A percentile compares a stretch with the other conserved stretches of the same genome.
Conservation (phyloP, 2,329 filamentous ascomycete species). For the Fusarium miscanthi region DNA sequence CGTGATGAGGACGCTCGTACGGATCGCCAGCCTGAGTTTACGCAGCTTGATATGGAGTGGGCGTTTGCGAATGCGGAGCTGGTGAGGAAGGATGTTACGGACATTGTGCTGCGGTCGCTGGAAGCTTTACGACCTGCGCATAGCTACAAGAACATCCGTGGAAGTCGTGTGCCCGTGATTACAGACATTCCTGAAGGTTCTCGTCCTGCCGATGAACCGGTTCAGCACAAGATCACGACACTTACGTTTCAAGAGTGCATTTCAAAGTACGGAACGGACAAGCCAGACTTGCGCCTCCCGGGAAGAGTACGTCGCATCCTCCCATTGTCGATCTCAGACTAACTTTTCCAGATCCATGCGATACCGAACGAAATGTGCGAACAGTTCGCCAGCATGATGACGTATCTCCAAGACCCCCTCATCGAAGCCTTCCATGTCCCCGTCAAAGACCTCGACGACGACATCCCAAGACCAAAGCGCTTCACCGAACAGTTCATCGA, state of each 20-base stretch:
- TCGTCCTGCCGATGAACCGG: conserved; percentile 26
- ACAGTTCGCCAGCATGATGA: conserved; percentile 81
- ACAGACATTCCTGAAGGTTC: conserved; percentile 38
- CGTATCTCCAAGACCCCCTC: conserved; percentile 72
- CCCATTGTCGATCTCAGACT: accelerated
- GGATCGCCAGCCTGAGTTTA: conserved; percentile 96
- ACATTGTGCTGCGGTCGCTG: conserved; percentile 49
- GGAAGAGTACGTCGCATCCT: conserved; percentile 62
- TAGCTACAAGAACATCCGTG: conserved; percentile 73
- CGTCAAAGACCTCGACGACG: conserved; percentile 58
- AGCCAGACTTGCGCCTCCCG: conserved; percentile 85
- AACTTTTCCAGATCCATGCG: conserved; percentile 64
- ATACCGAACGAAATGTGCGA: conserved; percentile 68
- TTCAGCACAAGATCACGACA: conserved; percentile 49
- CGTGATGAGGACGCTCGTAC: conserved; percentile 93
- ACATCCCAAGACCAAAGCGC: conserved; percentile 63
- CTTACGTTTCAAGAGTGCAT: conserved; percentile 67
- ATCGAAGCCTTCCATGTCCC: conserved; percentile 80
- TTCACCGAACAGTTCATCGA: conserved; percentile 80
- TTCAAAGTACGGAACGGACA: conserved; percentile 85
- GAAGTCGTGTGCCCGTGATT: conserved; percentile 49
- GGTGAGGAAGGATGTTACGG: conserved; percentile 51
- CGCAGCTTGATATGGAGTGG: conserved; percentile 93
- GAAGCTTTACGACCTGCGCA: conserved; percentile 44
- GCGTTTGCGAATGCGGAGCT: conserved; percentile 72